A percentile compares a stretch with the other conserved stretches of the same genome.
phyloP scores from a whole-genome alignment of 495 filamentous ascomycete species.

The Annulohypoxylon maeteangense region DNA sequence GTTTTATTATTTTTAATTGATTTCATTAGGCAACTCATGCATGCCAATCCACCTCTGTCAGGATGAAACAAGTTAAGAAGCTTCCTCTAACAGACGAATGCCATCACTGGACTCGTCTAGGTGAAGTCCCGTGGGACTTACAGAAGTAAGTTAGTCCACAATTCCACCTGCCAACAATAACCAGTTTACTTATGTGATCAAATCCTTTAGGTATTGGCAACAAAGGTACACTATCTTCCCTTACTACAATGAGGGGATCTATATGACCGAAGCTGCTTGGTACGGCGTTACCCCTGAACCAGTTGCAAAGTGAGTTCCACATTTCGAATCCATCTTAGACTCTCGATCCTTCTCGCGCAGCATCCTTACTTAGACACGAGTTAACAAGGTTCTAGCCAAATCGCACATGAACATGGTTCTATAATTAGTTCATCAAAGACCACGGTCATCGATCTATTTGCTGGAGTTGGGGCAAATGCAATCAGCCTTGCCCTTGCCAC shows the following conservation, averaged over 20 bases:
- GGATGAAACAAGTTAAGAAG: slow-evolving; percentile 46
- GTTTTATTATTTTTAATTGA: background rate
- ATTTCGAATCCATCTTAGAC: background rate
- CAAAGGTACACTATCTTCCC: slow-evolving; percentile 88
- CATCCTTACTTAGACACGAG: slow-evolving; percentile 24
- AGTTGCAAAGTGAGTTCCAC: slow-evolving; percentile 74
- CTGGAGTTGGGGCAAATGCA: slow-evolving; percentile 91
- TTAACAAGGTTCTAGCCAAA: slow-evolving; percentile 64
- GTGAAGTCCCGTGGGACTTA: slow-evolving; percentile 77
- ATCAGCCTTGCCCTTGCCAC: slow-evolving; percentile 88
- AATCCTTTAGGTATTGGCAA: slow-evolving; percentile 76
- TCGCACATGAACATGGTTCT: slow-evolving; percentile 76
- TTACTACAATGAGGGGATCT: slow-evolving; percentile 83
- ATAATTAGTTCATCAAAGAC: slow-evolving; percentile 53
- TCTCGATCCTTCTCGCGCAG: slow-evolving; percentile 15
- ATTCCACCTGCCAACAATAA: slow-evolving; percentile 1
- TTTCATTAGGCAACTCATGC: slow-evolving; percentile 21
- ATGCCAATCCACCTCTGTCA: slow-evolving; percentile 12
- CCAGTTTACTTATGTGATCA: background rate
- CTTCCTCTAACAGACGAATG: slow-evolving; percentile 63
- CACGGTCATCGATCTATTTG: slow-evolving; percentile 86
- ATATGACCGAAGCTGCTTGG: slow-evolving; percentile 92
- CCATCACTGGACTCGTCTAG: slow-evolving; percentile 71
- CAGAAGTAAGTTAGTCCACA: slow-evolving; percentile 67
- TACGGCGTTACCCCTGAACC: slow-evolving; percentile 95